Base-by-base conservation (phyloP, 2,329 filamentous ascomycete species). In the Penicillium sp. region DNA sequence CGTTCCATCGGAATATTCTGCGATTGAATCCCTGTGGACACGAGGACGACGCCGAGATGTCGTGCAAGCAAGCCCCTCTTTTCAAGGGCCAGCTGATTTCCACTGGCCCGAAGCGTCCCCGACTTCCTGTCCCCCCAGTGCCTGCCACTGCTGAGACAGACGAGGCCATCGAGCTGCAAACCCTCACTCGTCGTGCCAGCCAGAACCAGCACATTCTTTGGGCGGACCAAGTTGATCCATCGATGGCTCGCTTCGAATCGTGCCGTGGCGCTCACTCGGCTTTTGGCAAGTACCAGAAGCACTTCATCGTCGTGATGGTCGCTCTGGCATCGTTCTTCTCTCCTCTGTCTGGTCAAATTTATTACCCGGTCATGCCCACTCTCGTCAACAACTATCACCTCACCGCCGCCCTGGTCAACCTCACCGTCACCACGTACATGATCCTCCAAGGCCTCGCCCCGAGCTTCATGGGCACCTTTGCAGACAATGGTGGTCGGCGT, bases 271-370 rank as follows among this genome's bases (percentile, higher is more conserved):
- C 36, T 14, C 54, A 63, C 72, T 78, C 61, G 11, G 66, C 73
- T 33, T 77, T 77, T 57, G 69, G 56, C 35, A 64, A 58, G 24
- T 43, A 62, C 33, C 65, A 77, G 54, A 77, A 75, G 58, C 60
- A 66, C 47, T 72, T 75, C 58, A 76, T 78, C 13, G 67, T 77
- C 31, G 59, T 68, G 50, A 75, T 78, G 71, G 73, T 75, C 14
- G 68, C 73, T 2, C 69, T 77, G 52, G 76, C 73, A 10, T 76
- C 74, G 4, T 75, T 79, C 57, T 79, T 79, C 63, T 76, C 75
- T 4, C 77, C 76, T 2, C 66, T 80, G 0, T 74, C 74, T 1
- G 72, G 74, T 6, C 75, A 76, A 54, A 71, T 71, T 27, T 72
- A 72, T 50, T 72, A 68, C 57, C 69, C 69, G 1, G 66, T 67